phyloP scores from a whole-genome alignment of 1,284 basidiomycete genomes.

The Ganoderma sinense region DNA sequence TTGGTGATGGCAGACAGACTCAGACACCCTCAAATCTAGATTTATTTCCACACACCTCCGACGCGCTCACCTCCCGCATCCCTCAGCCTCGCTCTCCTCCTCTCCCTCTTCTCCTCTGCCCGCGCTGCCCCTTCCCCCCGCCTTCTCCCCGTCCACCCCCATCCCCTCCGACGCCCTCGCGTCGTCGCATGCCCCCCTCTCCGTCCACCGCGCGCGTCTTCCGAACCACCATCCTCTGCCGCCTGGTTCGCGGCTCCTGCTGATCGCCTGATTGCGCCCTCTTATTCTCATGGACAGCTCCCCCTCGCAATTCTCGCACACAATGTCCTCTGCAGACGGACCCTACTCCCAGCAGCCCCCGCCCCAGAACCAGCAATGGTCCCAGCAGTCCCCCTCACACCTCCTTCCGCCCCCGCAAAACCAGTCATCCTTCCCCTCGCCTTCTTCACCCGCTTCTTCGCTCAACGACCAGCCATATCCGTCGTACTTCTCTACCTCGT shows the following conservation, averaged over 20 bases:
- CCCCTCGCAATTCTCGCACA: constrained; percentile 37
- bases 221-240: constrained; percentile 7
- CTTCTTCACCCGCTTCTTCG: constrained; percentile 44
- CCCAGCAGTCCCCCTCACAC: constrained; percentile 38
- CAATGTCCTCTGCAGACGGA: constrained; percentile 42
- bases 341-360: constrained; percentile 42
- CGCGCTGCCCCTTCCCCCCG: constrained; percentile 12
- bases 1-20: constrained; percentile 17
- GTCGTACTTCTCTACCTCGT: constrained; percentile 37
- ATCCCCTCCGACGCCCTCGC: constrained; percentile 2
- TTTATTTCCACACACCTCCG: constrained; percentile 29
- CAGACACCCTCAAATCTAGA: constrained; percentile 32
- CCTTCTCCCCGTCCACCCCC: constrained; percentile 8
- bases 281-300: constrained; percentile 31
- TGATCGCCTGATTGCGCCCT: constrained; percentile 31
- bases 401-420: constrained; percentile 43
- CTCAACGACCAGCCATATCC: constrained; percentile 43
- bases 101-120: constrained; percentile 16
- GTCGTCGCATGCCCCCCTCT: constrained; percentile 12
- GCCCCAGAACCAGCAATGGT: constrained; percentile 38
- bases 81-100: constrained; percentile 13
- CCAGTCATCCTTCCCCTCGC: constrained; percentile 45
- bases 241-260: constrained; percentile 30
- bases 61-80: constrained; percentile 25
- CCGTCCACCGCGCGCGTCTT: neutral